Evolutionary conservation across 495 filamentous ascomycete species (phyloP), one percentile per base, ranked within the genome.

Genomic region (Penicillium samsonianum): DNA sequence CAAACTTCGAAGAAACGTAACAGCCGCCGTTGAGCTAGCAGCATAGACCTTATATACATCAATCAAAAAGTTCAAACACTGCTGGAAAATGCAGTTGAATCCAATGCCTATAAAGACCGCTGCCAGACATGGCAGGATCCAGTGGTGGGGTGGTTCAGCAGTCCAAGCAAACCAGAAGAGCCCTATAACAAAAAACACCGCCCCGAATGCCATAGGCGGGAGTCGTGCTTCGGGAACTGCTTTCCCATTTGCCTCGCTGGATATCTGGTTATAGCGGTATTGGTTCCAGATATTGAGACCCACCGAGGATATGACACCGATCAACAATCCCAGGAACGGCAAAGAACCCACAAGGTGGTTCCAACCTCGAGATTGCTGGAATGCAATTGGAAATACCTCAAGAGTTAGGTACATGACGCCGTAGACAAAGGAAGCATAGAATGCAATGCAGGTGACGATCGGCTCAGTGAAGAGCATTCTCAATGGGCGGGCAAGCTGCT

Each of bases 201-300:
- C 79, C 0, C 81, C 81, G 16, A 79, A 51, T 14, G 74, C 71
- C 75, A 84, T 83, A 0, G 82, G 81, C 6, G 63, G 60, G 2
- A 73, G 53, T 14, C 70, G 63, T 11, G 66, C 71, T 55, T 76
- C 72, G 0, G 70, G 68, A 9, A 74, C 72, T 3, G 65, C 40
- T 22, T 50, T 60, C 1, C 65, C 63, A 35, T 63, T 55, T 4
- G 53, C 62, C n/a, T 46, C 59, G 10, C 57, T 47, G 1, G 58
- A 63, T 19, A 52, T 66, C 11, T 50, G 25, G 43, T 62, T 65
- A 35, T 74, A 76, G 26, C 60, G 55, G 23, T 52, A 57, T 30
- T 73, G 64, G 17, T 63, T 61, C 40, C 58, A 61, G 23, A 72
- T 55, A 35, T 65, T 71, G 33, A 72, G 11, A 19, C 60, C 50